Evolutionary conservation across 2,329 filamentous ascomycete genomes (phyloP).

Genomic region (Pestalotiopsis sp.): DNA sequence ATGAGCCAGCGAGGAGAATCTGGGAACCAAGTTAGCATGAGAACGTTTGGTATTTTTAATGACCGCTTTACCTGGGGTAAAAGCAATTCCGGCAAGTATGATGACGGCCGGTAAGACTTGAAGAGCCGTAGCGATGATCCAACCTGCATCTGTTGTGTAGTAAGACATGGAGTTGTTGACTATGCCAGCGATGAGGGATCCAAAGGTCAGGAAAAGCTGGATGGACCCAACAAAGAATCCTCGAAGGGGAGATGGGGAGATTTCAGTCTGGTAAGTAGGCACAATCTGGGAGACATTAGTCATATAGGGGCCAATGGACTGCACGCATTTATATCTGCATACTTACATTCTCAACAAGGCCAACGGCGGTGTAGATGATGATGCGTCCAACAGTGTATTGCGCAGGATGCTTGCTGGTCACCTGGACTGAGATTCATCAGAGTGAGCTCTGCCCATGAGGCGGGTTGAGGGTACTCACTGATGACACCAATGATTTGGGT

Average conservation of each 20-base stretch:
- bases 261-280: constrained; percentile 18
- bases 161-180: constrained; percentile 20
- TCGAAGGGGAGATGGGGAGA: constrained; percentile 16
- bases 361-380: constrained; percentile 12
- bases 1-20: constrained; percentile 11
- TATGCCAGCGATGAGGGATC: constrained; percentile 22
- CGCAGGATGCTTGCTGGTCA: constrained; percentile 8
- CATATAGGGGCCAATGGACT: accelerated
- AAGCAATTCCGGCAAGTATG: constrained; percentile 6
- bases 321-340: not conserved
- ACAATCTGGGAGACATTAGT: constrained; percentile 1
- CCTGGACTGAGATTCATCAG: constrained; percentile 8
- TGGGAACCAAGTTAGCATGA: not conserved
- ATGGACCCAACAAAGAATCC: constrained; percentile 20
- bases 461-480: constrained; percentile 9
- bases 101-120: constrained; percentile 17
- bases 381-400: constrained; percentile 12
- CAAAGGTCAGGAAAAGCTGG: constrained; percentile 18
- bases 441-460: no score
- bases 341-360: constrained; percentile 14
- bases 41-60: not conserved
- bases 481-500: constrained; percentile 18
- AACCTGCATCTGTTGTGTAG: constrained; percentile 14
- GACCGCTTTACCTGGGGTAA: not conserved
- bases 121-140: constrained; percentile 19